phyloP scores from a whole-genome alignment of 805 yeast genomes.

The Barnettozyma wickerhamii region DNA sequence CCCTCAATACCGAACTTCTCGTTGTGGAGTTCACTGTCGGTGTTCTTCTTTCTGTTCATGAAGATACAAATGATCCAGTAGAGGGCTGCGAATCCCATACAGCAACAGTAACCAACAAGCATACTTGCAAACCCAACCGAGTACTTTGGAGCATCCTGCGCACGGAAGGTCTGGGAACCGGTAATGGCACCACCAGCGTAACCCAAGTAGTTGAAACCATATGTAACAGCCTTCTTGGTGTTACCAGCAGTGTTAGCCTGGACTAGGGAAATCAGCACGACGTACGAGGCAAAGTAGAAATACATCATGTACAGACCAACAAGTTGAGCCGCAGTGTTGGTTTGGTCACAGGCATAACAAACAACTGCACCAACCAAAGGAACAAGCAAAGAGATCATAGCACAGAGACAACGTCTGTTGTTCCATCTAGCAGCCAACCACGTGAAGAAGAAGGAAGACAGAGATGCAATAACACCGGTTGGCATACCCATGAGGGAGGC shows the following conservation, averaged over 20 bases:
- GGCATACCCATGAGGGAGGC: constrained; percentile 26
- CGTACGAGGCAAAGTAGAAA: constrained; percentile 30
- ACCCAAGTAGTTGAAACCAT: constrained; percentile 34
- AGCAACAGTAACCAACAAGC: constrained; percentile 37
- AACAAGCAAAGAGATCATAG: constrained; percentile 24
- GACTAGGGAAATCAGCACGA: constrained; percentile 28
- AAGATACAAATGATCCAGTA: constrained; percentile 29
- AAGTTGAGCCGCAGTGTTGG: constrained; percentile 27
- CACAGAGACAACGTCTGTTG: constrained; percentile 26
- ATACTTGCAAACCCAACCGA: constrained; percentile 41
- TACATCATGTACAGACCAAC: constrained; percentile 31
- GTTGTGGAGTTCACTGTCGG: constrained; percentile 12
- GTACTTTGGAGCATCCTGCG: constrained; percentile 38
- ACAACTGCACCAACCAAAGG: constrained; percentile 27
- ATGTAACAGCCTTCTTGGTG: constrained; percentile 36
- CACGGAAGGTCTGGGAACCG: constrained; percentile 45
- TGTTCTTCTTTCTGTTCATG: constrained; percentile 28
- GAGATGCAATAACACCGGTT: constrained; percentile 28
- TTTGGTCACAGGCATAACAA: constrained; percentile 21
- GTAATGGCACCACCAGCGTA: constrained; percentile 41
- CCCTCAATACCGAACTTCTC: constrained; percentile 17
- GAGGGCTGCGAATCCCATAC: constrained; percentile 33
- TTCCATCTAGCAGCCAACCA: constrained; percentile 30
- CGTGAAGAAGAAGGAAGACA: constrained; percentile 28
- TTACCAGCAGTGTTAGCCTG: constrained; percentile 45